Evolutionary conservation across 2,329 filamentous ascomycete species (phyloP), one percentile per base, ranked within the genome.

Genomic region (Cytospora piceae): DNA sequence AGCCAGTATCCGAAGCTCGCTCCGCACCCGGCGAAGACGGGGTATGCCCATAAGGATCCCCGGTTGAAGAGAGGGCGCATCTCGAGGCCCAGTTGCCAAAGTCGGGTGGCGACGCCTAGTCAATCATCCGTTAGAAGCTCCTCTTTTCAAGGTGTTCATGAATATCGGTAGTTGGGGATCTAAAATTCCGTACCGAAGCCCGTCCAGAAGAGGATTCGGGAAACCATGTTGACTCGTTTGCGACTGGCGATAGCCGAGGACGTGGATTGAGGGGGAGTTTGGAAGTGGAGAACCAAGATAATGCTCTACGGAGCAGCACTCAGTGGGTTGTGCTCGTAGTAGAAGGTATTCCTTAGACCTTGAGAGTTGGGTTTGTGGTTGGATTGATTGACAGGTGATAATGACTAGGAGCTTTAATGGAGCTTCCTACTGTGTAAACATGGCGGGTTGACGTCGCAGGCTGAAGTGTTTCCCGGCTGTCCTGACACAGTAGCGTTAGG

Each of bases 41-140:
- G 95, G 82, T 97, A 99, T 60, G 88, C 93, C 91, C 93, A 96
- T 74, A 97, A 87, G 63, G 90, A 91, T 76, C 90, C 85, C 75
- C 85, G 87, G 81, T 90, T 89, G 85, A 98, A 92, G 79, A 97
- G 90, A 61, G 94, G 95, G 69, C 94, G 93, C 93, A 96, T 97
- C 83, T 99, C 93, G 78, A 99, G 95, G 75, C 94, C 95, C 77
- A 99, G 90, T 81, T 98, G 95, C 92, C 94, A 97, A 80, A 95
- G 87, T 73, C 94, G 92, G 76, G 94, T 90, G 76, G 91, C 93
- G 74, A 97, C 81, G 84, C 95, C 95, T 99, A 73, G 31, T 49
- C 58, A 65, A 15, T 37, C 8, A 11, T 2, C 20, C 9, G 52
- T 61, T 58, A 61, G 58, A 52, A 9, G 17, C 14, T 27, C n/a